Conservation (phyloP, 1,284 basidiomycete genomes). For the Ustilago cynodontis region DNA sequence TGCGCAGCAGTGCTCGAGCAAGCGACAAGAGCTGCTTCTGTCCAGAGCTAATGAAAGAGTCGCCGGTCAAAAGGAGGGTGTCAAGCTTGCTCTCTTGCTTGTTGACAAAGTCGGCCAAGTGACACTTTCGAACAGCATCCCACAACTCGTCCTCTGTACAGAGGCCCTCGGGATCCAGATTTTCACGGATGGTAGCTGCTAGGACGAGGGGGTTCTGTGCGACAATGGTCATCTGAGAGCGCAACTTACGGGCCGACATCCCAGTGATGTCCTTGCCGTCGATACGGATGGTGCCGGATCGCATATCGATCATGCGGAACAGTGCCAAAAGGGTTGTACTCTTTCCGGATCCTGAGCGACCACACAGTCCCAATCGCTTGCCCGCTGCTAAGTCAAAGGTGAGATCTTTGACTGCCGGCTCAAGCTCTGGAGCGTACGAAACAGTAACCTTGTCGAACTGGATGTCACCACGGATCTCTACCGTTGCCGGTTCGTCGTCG, state of each 20-base stretch:
- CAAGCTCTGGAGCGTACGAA: slow-evolving; percentile 39
- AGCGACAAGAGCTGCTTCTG: slow-evolving; percentile 70
- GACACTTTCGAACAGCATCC: slow-evolving; percentile 59
- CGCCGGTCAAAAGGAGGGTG: slow-evolving; percentile 32
- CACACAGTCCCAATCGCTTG: slow-evolving; percentile 52
- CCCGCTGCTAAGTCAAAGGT: slow-evolving; percentile 44
- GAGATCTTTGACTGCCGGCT: slow-evolving; percentile 53
- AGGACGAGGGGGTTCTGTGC: slow-evolving; percentile 65
- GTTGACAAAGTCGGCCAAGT: slow-evolving; percentile 58
- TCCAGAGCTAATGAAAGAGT: slow-evolving; percentile 43
- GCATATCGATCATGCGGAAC: slow-evolving; percentile 56
- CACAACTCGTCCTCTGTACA: slow-evolving; percentile 62
- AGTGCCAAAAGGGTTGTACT: slow-evolving; percentile 58
- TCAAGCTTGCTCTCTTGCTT: slow-evolving; percentile 53
- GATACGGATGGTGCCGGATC: slow-evolving; percentile 48
- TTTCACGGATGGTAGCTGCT: slow-evolving; percentile 62
- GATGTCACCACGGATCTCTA: slow-evolving; percentile 36
- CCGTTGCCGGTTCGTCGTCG: neutral
- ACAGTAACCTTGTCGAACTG: slow-evolving; percentile 45
- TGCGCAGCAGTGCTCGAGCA: slow-evolving; percentile 74
- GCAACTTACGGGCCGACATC: slow-evolving; percentile 32
- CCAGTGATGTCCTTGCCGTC: slow-evolving; percentile 41
- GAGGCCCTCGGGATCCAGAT: slow-evolving; percentile 57
- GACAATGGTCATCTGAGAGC: slow-evolving; percentile 57
- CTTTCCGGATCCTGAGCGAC: slow-evolving; percentile 57